Evolutionary conservation across 257 asterid species (phyloP).

Genomic region (Leonotis leonurus): DNA sequence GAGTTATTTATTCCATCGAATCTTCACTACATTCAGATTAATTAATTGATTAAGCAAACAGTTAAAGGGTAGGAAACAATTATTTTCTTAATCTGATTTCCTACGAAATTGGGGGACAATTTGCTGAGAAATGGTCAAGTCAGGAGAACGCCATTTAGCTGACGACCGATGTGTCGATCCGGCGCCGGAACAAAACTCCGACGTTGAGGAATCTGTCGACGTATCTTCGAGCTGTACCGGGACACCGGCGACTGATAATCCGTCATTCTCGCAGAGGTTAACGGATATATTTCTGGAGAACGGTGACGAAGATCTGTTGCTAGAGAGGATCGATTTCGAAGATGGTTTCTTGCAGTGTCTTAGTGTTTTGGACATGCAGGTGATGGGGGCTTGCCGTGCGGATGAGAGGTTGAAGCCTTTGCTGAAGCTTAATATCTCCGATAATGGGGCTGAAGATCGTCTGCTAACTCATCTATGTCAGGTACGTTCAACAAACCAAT

Average conservation of each 20-base stretch:
- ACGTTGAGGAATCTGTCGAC: conserved; percentile 21
- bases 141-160: conserved; percentile 22
- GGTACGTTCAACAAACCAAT: conserved; percentile 20
- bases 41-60: too few relatives aligned
- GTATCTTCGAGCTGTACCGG: not conserved
- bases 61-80: too few relatives aligned
- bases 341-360: conserved; percentile 46
- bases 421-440: conserved; percentile 47
- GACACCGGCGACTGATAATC: conserved; percentile 8
- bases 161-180: conserved; percentile 21
- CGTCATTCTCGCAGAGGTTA: conserved; percentile 29
- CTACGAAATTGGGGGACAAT: not conserved
- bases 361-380: conserved; percentile 54
- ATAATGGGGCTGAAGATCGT: conserved; percentile 59
- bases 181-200: conserved; percentile 16
- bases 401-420: conserved; percentile 79
- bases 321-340: conserved; percentile 29
- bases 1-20: too few relatives aligned
- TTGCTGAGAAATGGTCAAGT: conserved; percentile 27
- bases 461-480: conserved; percentile 50
- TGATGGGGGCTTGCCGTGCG: conserved; percentile 71
- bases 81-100: not conserved
- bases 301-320: conserved; percentile 39
- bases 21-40: not conserved
- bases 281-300: conserved; percentile 30